A percentile compares a stretch with the other conserved stretches of the same genome.
phyloP scores from a whole-genome alignment of 2,329 filamentous ascomycete genomes.

The Claviceps spartinae region DNA sequence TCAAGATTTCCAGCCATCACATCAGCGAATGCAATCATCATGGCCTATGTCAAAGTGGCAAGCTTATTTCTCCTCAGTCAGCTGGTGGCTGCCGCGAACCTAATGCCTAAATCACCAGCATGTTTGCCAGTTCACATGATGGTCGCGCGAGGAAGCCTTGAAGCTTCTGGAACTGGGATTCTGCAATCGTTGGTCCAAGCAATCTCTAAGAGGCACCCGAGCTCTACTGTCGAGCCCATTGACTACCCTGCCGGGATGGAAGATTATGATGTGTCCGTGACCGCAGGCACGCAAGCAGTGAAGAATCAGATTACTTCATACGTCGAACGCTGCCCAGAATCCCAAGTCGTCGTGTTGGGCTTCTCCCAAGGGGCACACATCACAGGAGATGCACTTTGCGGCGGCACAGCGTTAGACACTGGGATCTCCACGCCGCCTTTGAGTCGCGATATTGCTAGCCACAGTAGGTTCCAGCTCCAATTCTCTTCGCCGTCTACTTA shows the following conservation, averaged over 20 bases:
- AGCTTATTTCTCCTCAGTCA: not conserved
- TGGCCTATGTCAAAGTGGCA: not conserved
- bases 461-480: not conserved
- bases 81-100: not conserved
- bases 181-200: not conserved
- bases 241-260: not conserved
- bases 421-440: not conserved
- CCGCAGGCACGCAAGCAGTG: not conserved
- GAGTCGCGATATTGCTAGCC: not conserved
- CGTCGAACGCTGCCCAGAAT: not conserved
- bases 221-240: not conserved
- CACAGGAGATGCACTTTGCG: slow-evolving; percentile 1
- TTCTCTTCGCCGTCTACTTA: no score
- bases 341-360: not conserved
- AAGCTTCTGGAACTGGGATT: not conserved
- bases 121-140: not conserved
- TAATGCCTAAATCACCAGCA: not conserved
- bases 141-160: not conserved
- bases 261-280: not conserved
- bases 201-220: not conserved
- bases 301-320: not conserved
- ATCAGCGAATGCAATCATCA: not conserved
- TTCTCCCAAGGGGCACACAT: slow-evolving; percentile 1
- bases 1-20: not conserved
- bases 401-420: not conserved